These are phyloP conservation scores for Aureobasidium sp. DNA, from an alignment of 2,329 filamentous ascomycete species.

Conservation along the genomic window DNA sequence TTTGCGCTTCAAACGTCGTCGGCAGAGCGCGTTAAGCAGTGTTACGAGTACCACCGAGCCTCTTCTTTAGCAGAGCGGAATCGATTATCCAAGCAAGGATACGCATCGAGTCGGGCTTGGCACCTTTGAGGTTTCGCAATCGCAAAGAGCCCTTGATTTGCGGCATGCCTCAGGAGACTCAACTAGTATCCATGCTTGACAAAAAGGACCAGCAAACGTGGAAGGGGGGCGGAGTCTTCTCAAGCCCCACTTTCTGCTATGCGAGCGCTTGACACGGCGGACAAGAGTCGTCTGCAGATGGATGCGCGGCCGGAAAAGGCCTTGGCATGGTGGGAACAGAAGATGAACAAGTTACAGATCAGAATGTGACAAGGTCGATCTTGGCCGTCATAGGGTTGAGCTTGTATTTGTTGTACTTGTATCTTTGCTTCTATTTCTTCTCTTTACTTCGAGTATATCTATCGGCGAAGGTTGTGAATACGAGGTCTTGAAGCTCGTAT, in stretches of 20 bases:
- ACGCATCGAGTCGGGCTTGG: background rate
- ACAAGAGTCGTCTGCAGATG: background rate
- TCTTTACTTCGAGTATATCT: background rate
- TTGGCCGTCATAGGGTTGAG: background rate
- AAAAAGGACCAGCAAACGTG: background rate
- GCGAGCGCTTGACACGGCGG: slow-evolving; percentile 1
- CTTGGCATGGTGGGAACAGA: slow-evolving; percentile 1
- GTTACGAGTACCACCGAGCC: background rate
- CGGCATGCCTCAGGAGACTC: background rate
- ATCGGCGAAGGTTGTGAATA: background rate
- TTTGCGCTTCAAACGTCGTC: background rate
- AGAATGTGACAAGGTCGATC: background rate
- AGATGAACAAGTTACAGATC: background rate
- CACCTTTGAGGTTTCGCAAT: background rate
- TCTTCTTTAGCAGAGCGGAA: background rate
- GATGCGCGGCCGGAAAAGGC: background rate
- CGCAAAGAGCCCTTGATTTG: background rate
- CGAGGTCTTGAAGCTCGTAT: background rate
- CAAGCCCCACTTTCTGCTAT: slow-evolving; percentile 5
- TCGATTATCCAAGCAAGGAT: background rate
- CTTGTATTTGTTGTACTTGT: background rate
- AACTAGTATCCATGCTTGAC: background rate
- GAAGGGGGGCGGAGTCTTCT: background rate
- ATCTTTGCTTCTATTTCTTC: background rate
- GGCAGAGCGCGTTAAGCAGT: background rate